Base-by-base conservation (phyloP, 306 rosid genomes). In the Trifolium subterraneum region DNA sequence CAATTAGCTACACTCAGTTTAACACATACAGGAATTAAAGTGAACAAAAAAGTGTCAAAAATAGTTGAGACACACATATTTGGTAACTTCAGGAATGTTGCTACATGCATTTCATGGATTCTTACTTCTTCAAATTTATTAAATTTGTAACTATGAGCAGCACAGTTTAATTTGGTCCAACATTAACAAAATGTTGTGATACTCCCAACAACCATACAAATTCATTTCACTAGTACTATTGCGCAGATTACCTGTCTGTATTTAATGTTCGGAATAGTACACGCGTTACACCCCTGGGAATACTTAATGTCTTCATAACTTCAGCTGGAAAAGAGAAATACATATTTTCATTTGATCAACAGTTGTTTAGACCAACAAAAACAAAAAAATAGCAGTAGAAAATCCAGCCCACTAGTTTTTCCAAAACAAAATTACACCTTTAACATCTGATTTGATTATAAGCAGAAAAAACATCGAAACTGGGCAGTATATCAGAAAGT, bases 241-340 rank as follows among this genome's bases (percentile, higher is more conserved):
- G 19, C 2, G 12, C 14, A 61, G 7, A 1, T 48, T 84, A 91
- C 97, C 88, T 88, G 81, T 93, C 96, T 0, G 97, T 90, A 52
- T 93, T 93, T 22, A 87, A 77, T 16, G 98, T 90, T 58, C 97
- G 86, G 76, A 93, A 93, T 44, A 90, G 90, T 23, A 90, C 96
- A 19, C 97, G 95, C 22, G 56, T 73, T 25, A 87, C 84, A 22
- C 97, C 98, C 78, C 83, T 83, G 7, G 98, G 96, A 76, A 91
- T 89, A 64, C 88, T 75, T 16, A 91, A 66, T 2, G 91, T 86
- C 88, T 88, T 66, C 98, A 93, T 89, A 52, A 83, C 96, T 77
- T 93, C 87, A 58, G 94, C 98, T 90, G 90, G 44, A 78, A 78
- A 19, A 47, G 72, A 66, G 14, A 31, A 69, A 38, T 59, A 68